Base-by-base conservation (phyloP, 2,329 filamentous ascomycete species). In the Coniochaeta hoffmannii region DNA sequence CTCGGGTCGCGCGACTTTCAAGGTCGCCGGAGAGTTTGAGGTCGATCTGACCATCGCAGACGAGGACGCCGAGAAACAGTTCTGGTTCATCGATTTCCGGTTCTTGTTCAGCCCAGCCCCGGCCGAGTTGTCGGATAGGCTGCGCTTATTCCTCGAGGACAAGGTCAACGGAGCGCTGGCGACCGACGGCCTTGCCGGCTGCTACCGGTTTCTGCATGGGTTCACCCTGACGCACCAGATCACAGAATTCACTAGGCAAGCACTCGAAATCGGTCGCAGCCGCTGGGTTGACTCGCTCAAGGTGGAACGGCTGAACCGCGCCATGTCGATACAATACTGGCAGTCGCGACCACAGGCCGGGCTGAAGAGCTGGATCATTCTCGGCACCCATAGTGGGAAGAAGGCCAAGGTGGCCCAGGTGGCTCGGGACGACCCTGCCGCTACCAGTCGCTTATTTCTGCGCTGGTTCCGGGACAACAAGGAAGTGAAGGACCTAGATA, bases 271-370 rank as follows among this genome's bases (percentile, higher is more conserved):
- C 56, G 79, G 80, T 55, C 82, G 80, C 56, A 81, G 80, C 3
- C 82, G 83, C 31, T 97, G 94, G 93, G 84, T 86, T 31, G 86
- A 89, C 55, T 85, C 86, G 32, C 69, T 97, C 49, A 84, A 83
- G 63, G 80, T 96, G 15, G 90, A 97, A 66, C 78, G 86, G 28
- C 77, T 96, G 35, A 89, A 94, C 67, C 83, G 94, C 58, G 87
- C 87, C 28, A 75, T 99, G 56, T 84, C 91, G 10, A 81, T 99
- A 32, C 92, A 97, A 65, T 99, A 99, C 71, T 99, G 94, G 94
- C 78, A 80, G 56, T 65, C 69, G 22, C 66, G 71, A 30, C 74
- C 74, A 10, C 56, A 57, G 32, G 56, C 49, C 8, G 83, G 83
- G 1, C 77, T 81, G 15, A 96, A 95, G 74, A 96, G 86, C 68